Evolutionary conservation across 192 early-diverging fungal species (phyloP).

Genomic region (Chytriomyces sp.): DNA sequence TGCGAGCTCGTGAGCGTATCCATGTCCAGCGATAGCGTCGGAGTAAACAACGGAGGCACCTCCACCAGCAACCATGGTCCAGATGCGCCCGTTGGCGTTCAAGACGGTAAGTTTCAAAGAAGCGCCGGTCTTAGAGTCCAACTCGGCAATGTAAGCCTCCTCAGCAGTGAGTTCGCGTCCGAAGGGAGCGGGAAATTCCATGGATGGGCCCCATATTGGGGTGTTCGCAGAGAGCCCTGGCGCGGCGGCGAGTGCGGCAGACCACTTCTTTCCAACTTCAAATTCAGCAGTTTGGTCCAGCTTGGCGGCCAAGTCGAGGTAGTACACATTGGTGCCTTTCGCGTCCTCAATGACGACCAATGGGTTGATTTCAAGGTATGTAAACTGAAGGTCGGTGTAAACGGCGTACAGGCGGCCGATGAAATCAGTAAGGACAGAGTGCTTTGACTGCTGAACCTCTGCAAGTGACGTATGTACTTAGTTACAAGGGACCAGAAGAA

Average conservation of each 20-base stretch:
- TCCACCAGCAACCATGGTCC: constrained; percentile 99
- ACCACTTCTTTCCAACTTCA: constrained; percentile 95
- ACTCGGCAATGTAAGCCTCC: constrained; percentile 96
- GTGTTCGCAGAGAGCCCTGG: constrained; percentile 18
- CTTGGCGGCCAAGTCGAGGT: constrained; percentile 96
- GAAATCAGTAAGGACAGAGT: constrained; percentile 84
- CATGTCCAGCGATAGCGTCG: constrained; percentile 97
- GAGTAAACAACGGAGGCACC: constrained; percentile 98
- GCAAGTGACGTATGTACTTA: constrained; percentile 6
- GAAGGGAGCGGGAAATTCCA: constrained; percentile 98
- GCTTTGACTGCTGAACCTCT: constrained; percentile 49
- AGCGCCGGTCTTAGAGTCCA: constrained; percentile 98
- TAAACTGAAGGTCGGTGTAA: constrained; percentile 96
- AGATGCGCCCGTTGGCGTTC: constrained; percentile 93
- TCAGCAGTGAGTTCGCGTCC: constrained; percentile 95
- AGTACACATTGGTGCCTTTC: constrained; percentile 72
- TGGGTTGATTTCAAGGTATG: constrained; percentile 99
- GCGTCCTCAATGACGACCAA: constrained; percentile 85
- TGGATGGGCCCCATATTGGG: constrained; percentile 76
- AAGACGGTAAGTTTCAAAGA: constrained; percentile 97
- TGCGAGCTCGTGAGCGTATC: constrained; percentile 91
- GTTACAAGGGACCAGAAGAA: constrained; percentile 14
- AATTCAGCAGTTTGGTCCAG: constrained; percentile 98
- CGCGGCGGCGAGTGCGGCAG: constrained; percentile 60
- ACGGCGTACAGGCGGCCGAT: constrained; percentile 91